phyloP scores from a whole-genome alignment of 116 monocot genomes.

The Zostera marina region DNA sequence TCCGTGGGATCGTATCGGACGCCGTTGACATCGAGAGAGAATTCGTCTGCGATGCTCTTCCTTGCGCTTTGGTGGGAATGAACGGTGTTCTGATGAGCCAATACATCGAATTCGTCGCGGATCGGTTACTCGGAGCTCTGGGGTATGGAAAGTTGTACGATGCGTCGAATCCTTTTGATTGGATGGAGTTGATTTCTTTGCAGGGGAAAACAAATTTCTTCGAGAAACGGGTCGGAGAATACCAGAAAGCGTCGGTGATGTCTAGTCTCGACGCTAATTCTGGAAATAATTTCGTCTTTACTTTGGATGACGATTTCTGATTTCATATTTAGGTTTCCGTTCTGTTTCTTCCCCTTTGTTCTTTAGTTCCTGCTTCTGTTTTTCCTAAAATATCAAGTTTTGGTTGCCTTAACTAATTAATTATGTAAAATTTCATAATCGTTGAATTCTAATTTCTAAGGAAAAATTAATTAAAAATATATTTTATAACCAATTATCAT shows the following conservation, averaged over 20 bases:
- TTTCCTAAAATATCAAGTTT: no score
- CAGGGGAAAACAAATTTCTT: constrained; percentile 94
- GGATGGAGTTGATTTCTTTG: constrained; percentile 85
- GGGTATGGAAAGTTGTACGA: constrained; percentile 46
- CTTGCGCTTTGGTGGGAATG: constrained; percentile 67
- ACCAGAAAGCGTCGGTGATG: constrained; percentile 91
- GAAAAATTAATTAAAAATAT: no score
- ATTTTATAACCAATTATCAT: no score
- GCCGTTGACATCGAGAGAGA: constrained; percentile 88
- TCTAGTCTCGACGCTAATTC: constrained; percentile 35
- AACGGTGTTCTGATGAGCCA: constrained; percentile 68
- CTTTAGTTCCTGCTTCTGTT: neutral
- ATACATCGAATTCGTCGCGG: constrained; percentile 82
- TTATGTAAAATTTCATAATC: no score
- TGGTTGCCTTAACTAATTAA: no score
- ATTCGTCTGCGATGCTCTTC: constrained; percentile 70
- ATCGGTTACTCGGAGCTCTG: constrained; percentile 41
- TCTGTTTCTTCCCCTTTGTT: neutral
- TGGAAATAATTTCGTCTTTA: constrained; percentile 27
- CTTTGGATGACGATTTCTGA: constrained; percentile 61
- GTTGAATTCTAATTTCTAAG: no score
- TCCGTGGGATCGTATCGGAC: constrained; percentile 45
- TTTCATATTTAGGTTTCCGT: neutral
- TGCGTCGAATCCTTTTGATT: constrained; percentile 63
- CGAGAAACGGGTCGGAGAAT: constrained; percentile 88